phyloP scores from a whole-genome alignment of 2,329 filamentous ascomycete species.

The Drechslera avenae region DNA sequence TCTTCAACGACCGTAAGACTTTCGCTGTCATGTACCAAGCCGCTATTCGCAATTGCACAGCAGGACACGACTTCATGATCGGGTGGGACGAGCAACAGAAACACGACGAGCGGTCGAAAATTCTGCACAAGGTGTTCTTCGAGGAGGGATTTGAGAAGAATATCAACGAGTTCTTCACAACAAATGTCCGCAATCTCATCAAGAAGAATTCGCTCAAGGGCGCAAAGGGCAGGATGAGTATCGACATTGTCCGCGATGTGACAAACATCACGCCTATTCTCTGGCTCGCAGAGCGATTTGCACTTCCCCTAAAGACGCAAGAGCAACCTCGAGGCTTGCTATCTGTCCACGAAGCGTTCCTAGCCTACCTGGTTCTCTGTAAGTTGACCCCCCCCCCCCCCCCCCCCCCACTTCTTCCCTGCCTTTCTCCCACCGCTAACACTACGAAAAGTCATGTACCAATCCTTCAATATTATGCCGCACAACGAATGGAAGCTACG shows the following conservation, averaged over 20 bases:
- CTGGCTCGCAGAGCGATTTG: conserved; percentile 68
- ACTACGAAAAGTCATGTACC: conserved; percentile 54
- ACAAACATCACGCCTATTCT: conserved; percentile 70
- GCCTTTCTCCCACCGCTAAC: not conserved
- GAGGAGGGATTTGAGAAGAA: conserved; percentile 63
- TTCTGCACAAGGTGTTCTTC: conserved; percentile 62
- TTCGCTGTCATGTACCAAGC: conserved; percentile 56
- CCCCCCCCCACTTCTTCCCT: not conserved
- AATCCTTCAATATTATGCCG: conserved; percentile 60
- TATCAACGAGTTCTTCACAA: conserved; percentile 69
- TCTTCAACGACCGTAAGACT: conserved; percentile 56
- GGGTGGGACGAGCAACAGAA: conserved; percentile 45
- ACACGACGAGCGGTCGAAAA: conserved; percentile 45
- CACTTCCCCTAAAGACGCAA: conserved; percentile 68
- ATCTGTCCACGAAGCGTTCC: conserved; percentile 55
- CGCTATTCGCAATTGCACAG: conserved; percentile 68
- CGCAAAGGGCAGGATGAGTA: conserved; percentile 51
- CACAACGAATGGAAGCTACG: conserved; percentile 56
- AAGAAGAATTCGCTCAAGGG: conserved; percentile 54
- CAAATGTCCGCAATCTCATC: conserved; percentile 53
- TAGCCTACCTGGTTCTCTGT: conserved; percentile 66
- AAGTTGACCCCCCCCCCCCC: not conserved
- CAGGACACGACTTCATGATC: conserved; percentile 62
- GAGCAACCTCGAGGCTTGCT: conserved; percentile 63
- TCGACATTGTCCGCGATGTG: conserved; percentile 67